phyloP scores from a whole-genome alignment of 345 rosid genomes.

The Boechera divaricarpa region DNA sequence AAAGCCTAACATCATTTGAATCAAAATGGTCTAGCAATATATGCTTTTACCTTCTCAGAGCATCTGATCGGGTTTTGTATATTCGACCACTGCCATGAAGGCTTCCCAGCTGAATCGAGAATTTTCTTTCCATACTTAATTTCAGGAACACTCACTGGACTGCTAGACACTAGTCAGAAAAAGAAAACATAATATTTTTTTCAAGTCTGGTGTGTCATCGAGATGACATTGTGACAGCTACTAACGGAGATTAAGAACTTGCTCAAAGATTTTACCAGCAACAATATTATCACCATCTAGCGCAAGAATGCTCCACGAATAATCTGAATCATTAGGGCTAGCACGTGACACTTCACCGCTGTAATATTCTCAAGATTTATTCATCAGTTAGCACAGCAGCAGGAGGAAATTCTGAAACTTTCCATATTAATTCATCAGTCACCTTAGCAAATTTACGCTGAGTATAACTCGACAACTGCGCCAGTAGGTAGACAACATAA shows the following conservation, averaged over 20 bases:
- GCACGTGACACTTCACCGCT: conserved; percentile 73
- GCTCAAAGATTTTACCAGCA: conserved; percentile 64
- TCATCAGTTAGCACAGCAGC: conserved; percentile 30
- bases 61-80: conserved; percentile 69
- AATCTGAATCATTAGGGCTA: conserved; percentile 66
- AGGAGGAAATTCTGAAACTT: conserved; percentile 7
- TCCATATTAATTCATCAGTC: conserved; percentile 25
- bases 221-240: background rate
- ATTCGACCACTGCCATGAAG: conserved; percentile 70
- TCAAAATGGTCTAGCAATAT: conserved; percentile 7
- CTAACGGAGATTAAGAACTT: conserved; percentile 16
- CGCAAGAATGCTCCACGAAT: conserved; percentile 73
- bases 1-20: conserved; percentile 12
- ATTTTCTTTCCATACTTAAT: conserved; percentile 71
- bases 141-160: conserved; percentile 76
- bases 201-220: conserved; percentile 18
- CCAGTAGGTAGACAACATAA: conserved; percentile 80
- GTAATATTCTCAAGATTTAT: conserved; percentile 39
- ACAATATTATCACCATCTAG: conserved; percentile 75
- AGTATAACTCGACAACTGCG: conserved; percentile 71
- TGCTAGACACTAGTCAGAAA: conserved; percentile 70
- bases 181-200: background rate
- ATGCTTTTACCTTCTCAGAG: conserved; percentile 61
- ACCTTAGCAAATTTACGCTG: conserved; percentile 75
- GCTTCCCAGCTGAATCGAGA: conserved; percentile 48